These are phyloP conservation scores for Coniella lustricola DNA, from an alignment of 2,329 filamentous ascomycete genomes.

Conservation along the genomic window DNA sequence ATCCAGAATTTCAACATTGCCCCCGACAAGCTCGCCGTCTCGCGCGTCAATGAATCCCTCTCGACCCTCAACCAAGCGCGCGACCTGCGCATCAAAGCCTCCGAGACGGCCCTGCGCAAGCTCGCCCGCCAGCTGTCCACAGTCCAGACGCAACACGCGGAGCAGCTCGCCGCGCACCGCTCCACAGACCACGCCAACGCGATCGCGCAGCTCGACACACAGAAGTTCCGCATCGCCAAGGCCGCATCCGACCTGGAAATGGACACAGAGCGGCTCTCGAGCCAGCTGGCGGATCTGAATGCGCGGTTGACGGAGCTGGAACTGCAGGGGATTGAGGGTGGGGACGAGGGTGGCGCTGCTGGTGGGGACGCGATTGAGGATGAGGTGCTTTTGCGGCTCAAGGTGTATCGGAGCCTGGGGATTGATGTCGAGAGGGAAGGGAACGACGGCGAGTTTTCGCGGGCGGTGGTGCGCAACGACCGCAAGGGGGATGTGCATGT, in stretches of 20 bases:
- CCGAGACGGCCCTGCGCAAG: constrained; percentile 60
- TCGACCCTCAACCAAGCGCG: constrained; percentile 78
- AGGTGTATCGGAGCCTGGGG: constrained; percentile 84
- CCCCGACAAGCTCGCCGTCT: constrained; percentile 76
- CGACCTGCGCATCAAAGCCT: constrained; percentile 65
- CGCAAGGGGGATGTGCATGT: constrained; percentile 89
- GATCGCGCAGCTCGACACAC: constrained; percentile 81
- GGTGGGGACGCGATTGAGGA: constrained; percentile 47
- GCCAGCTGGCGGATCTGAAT: constrained; percentile 68
- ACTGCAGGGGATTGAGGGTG: constrained; percentile 77
- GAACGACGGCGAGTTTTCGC: constrained; percentile 68
- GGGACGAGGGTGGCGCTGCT: constrained; percentile 23
- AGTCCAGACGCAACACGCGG: constrained; percentile 67
- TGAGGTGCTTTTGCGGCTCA: constrained; percentile 67
- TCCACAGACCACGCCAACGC: constrained; percentile 72
- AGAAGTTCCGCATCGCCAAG: constrained; percentile 94
- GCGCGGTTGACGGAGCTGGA: constrained; percentile 76
- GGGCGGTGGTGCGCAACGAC: constrained; percentile 78
- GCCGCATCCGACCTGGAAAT: constrained; percentile 82
- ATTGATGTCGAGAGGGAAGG: constrained; percentile 81
- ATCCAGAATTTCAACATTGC: constrained; percentile 92
- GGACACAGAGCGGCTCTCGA: constrained; percentile 84
- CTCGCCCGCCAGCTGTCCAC: constrained; percentile 71
- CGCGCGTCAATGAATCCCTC: constrained; percentile 78
- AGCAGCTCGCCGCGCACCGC: constrained; percentile 69